Evolutionary conservation across 2,329 filamentous ascomycete genomes (phyloP), one percentile per base, ranked within the genome.

Genomic region (Talaromyces atroroseus): DNA sequence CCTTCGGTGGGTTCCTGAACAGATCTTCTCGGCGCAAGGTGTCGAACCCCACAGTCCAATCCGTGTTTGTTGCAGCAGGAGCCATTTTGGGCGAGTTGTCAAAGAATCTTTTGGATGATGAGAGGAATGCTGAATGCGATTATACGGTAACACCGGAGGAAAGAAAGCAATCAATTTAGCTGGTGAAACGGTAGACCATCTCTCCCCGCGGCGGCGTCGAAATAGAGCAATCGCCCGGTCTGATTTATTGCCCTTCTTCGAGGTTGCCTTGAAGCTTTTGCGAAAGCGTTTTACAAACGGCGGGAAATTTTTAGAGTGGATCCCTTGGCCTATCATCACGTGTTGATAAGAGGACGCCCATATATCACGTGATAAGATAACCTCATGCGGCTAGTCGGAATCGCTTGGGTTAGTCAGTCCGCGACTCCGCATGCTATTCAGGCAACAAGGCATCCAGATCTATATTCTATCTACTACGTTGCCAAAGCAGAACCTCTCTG

Each of bases 11-110:
- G 63, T 95, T 86, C 66, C 84, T 82, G 73, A 99, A 99, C 21
- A 99, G 87, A 52, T 89, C 82, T 68, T 99, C 90, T 66, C 92
- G 87, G 58, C 90, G 86, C 58, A 92, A 76, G 3, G 90, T 95
- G 71, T 96, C 83, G 76, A 89, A 97, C 65, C 91, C 82, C 71
- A 89, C 86, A 63, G 90, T 84, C 92, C 92, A 96, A 70, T 83
- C 78, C 54, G 86, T 89, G 59, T 79, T 78, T 58, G 86, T 89
- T 62, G 79, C 72, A 62, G 78, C 72, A 58, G 78, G 79, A 51
- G 71, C 72, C 83, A 86, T 87, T 63, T 63, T 65, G 64, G 52
- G 50, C 10, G 29, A 29, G 26, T 29, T 47, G 21, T 42, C 18
- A 5, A 47, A 53, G 8, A 46, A 45, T 53, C 29, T 47, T 38